Base-by-base conservation (phyloP, 805 yeast genomes). In the Candida oleophila region DNA sequence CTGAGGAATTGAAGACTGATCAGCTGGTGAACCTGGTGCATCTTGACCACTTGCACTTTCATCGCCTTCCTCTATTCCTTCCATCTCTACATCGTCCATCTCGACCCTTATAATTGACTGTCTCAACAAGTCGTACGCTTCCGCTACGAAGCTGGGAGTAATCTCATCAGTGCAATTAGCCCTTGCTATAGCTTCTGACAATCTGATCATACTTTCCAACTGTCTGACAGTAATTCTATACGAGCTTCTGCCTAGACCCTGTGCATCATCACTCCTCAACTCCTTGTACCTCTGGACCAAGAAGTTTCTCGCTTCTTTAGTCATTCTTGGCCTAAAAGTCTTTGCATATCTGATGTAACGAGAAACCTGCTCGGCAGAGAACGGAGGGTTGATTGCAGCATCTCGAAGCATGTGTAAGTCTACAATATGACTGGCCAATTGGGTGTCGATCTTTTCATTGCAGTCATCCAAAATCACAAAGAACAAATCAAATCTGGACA, bases 171-270 rank as follows among this genome's bases (percentile, higher is more conserved):
- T 87, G 68, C 98, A 91, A 66, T 92, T 94, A 22, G 98, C 97
- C 54, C 96, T 78, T 1, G 99, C 98, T 66, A 94, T 91, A 1
- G 97, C 98, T 64, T 94, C 99, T 2, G 94, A 83, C 49, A 94
- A 76, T 61, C 99, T 80, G 54, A 94, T 85, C 90, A 91, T 81
- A 44, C 94, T 85, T 69, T 92, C 99, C 59, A 94, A 77, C 64
- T 94, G 99, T 74, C 99, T 87, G 32, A 94, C 99, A 0, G 99
- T 94, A 57, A 94, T 94, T 64, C 98, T 76, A 65, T 92, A 92
- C 49, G 96, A 86, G 43, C 89, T 82, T 61, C 92, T 77, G 18
- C 88, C 87, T 44, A 85, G 72, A 1, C 96, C 97, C 64, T 87
- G 95, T 1, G 97, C 88, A 65, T 92, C 98, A 60, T 89, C 94